Evolutionary conservation across 306 rosid genomes (phyloP), one percentile per base, ranked within the genome.

Genomic region (Gynostemma pentaphyllum): DNA sequence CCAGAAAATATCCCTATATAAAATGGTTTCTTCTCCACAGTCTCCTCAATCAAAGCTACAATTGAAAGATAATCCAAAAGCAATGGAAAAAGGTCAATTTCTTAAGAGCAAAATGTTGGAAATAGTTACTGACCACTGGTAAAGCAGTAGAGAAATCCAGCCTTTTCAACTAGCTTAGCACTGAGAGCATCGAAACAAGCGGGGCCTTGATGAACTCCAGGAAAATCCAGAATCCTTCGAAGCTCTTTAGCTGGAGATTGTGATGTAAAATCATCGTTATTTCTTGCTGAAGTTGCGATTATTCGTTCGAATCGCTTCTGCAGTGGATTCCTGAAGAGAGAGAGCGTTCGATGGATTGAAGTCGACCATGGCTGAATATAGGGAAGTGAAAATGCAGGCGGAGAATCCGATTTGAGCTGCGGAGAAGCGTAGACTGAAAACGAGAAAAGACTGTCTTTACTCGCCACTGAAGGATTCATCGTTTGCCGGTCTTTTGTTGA

Each of bases 101-200:
- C 16, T 32, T 34, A 18, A 0, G 24, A 18, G 2, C 26, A 55
- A 55, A 70, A 9, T 2, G 22, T 30, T 30, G 3, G 29, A 54
- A 42, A 40, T 26, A 72, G 11, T 4, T 4, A 72, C 56, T 63
- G 62, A 83, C 95, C 97, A 42, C 97, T 84, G 40, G 92, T 83
- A 44, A 91, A 80, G 89, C 96, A 91, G 73, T 41, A 83, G 2
- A 29, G 70, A 28, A 91, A 91, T 0, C 89, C 98, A 48, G 92
- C 89, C 24, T 79, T 66, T 72, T 91, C 71, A 7, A 91, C 82
- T 16, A 91, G 82, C 75, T 75, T 91, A 2, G 95, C 96, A 53
- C 98, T 86, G 57, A 87, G 85, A 65, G 85, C 96, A 66, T 91
- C 96, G 73, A 83, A 91, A 67, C 86, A 83, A 18, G 92, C 95